Evolutionary conservation across 75 land plant species (phyloP), one percentile per base, ranked within the genome.

Genomic region (Azolla pinnata): DNA sequence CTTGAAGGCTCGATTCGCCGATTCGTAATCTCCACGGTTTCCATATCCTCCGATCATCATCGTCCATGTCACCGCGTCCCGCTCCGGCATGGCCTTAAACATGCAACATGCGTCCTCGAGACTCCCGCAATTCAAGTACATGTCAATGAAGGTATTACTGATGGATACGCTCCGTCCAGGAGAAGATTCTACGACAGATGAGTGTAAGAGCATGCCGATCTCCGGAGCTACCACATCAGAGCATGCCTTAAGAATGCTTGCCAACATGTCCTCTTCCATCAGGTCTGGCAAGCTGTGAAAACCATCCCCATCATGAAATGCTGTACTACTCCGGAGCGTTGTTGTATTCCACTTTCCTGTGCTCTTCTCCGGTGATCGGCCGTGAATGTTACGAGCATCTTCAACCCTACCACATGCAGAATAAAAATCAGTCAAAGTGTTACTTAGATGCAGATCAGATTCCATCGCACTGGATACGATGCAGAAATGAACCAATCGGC

Each of bases 41-140:
- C 74, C 77, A 63, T 78, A 85, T 8, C 79, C 84, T 10, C 78
- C 68, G 44, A 85, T 72, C 79, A 85, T 75, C 4, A 84, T 64
- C 60, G 76, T 81, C 88, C 88, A 85, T 29, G 79, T 69, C 23
- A 78, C 68, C 26, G 62, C 68, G n/a, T 81, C 78, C 54, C 73
- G 75, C 45, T 75, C 76, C 32, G 60, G 31, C 81, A 85, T 75
- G 16, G 18, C 31, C 44, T 81, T 71, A 57, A 85, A 81, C 16
- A 85, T 54, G 31, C 65, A 66, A 42, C 69, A 60, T 4, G 88
- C 67, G 34, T 81, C 76, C 4, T 25, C 42, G 1, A 77, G 63
- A 38, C 54, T 67, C 34, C 88, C 88, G 70, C 81, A 85, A 73
- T 81, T 85, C 14, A 77, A 60, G 44, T 85, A 85, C 84, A 85